Base-by-base conservation (phyloP, 768 basidiomycete species). In the Tremella fuciformis region DNA sequence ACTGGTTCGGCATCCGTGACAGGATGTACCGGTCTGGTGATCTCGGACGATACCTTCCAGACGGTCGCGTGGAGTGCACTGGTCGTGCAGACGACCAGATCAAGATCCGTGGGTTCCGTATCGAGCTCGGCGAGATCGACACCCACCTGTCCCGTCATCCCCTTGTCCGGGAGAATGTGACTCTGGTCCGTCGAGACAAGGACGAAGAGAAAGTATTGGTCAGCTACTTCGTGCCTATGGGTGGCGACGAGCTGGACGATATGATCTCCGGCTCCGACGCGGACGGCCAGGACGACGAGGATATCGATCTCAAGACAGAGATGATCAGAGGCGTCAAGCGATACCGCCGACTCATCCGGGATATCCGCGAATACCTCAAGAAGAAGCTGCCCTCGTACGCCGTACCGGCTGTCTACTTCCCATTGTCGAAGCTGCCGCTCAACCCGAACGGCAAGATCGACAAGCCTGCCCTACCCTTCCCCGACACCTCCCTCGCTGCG, bases 391-490 rank as follows among this genome's bases (percentile, higher is more conserved):
- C 96, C 0, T 88, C 84, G 67, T 97, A 99, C 78, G 91, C 89
- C 66, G 85, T 98, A 40, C 96, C 96, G 6, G 84, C 73, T 89
- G 94, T 98, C 21, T 93, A 97, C 64, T 91, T 99, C 26, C 96
- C 96, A 0, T 83, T 99, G 24, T 83, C 83, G 51, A 87, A 91
- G 55, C 94, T 99, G 89, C 96, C 96, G 18, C 83, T 99, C 51
- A 99, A 97, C 70, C 96, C 96, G 7, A 99, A 98, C 75, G 96
- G 96, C 62, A 99, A 99, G 79, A 87, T 99, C 75, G 96, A 99
- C 81, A 99, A 98, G 74, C 94, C 96, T 0, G 89, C 90, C 0
- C 84, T 99, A 47, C 96, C 96, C 11, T 99, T 98, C 86, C 96
- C 96, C 7, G 96, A 99, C 77, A 98, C 96, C 0, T 88, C 86